phyloP scores from a whole-genome alignment of 2,329 filamentous ascomycete genomes.

The Xylariaceae sp. region DNA sequence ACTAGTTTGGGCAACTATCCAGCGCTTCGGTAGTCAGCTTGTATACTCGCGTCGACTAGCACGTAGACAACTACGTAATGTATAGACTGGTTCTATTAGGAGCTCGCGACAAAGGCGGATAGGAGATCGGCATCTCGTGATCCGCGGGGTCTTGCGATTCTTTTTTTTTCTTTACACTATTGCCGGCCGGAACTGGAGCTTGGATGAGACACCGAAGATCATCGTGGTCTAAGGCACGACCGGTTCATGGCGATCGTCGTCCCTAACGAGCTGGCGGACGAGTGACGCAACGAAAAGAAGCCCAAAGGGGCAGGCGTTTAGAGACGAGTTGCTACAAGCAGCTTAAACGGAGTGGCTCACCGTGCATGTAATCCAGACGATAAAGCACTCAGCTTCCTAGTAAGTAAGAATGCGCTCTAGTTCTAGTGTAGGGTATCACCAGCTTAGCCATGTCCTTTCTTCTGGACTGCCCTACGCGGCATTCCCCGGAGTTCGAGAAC shows the following conservation, averaged over 20 bases:
- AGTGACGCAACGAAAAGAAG: background rate
- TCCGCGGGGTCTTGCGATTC: background rate
- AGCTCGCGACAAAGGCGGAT: background rate
- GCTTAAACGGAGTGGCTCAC: background rate
- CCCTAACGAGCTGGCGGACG: background rate
- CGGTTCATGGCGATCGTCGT: background rate
- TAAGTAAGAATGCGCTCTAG: too few relatives aligned
- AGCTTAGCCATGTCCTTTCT: too few relatives aligned
- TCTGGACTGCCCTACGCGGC: background rate
- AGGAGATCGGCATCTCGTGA: too few relatives aligned
- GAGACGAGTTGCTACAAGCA: background rate
- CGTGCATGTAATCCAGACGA: background rate
- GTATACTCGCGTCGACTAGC: background rate
- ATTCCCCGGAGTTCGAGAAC: background rate
- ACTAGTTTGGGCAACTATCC: too few relatives aligned
- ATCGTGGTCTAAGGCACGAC: background rate
- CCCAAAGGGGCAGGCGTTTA: background rate
- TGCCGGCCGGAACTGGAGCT: background rate
- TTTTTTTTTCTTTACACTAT: background rate
- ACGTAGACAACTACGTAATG: background rate
- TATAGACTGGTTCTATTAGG: background rate
- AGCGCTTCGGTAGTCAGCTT: too few relatives aligned
- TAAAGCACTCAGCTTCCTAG: background rate
- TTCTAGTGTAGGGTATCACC: too few relatives aligned
- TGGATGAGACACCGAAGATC: background rate